Evolutionary conservation across 768 basidiomycete species (phyloP), one percentile per base, ranked within the genome.

Genomic region (Macrolepiota fuliginosa): DNA sequence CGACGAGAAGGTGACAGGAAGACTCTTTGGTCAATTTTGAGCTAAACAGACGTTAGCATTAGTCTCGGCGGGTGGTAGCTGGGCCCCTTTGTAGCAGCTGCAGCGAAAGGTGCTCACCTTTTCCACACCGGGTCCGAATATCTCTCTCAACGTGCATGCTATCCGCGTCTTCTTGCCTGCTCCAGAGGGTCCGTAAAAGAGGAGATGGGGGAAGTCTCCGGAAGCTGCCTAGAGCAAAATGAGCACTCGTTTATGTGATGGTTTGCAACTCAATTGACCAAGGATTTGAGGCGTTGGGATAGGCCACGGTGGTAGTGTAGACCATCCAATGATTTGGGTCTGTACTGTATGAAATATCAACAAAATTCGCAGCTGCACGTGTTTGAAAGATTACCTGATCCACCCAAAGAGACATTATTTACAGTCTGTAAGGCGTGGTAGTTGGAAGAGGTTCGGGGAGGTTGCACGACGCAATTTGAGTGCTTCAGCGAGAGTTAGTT

Each of bases 121-220:
- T 73, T 98, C 96, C 1, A 90, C 94, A 1, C 96, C 94, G 47
- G 85, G 79, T 0, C 96, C 97, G 75, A 94, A 99, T 54, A 98
- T 73, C 68, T 97, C 89, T 64, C 89, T 80, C 61, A 99, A 72
- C 5, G 93, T 96, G 64, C 91, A 92, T 66, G 89, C 89, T 67
- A 98, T 94, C 39, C 96, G 82, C 47, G 96, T 98, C 83, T 99
- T 99, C 81, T 98, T 98, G 15, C 96, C 96, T 13, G 96, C 94
- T 22, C 96, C 96, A 3, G 92, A 92, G 9, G 96, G 96, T 0
- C 96, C 96, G 70, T 98, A 99, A 78, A 98, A 96, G 1, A 99
- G 84, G 79, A 97, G 88, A 72, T 99, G 96, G 7, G 96, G 96
- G 71, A 99, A 98, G 78, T 98, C 96, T 0, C 93, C 92, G 1